Evolutionary conservation across 345 rosid species (phyloP).

Genomic region (Rhizophora apiculata): DNA sequence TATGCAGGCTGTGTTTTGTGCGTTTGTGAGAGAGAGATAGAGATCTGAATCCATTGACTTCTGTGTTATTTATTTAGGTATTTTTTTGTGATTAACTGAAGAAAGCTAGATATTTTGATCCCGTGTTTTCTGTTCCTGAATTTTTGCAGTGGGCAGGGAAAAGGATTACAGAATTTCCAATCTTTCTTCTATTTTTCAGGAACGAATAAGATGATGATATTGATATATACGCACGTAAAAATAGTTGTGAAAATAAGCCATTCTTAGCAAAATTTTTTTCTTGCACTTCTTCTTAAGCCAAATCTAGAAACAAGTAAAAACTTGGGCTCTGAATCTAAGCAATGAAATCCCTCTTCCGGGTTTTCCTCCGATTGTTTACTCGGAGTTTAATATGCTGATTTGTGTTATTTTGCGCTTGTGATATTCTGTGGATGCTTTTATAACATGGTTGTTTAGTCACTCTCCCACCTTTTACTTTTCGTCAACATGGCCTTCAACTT

Average conservation of each 20-base stretch:
- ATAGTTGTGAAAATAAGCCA: background rate
- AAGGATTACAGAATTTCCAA: too few relatives aligned
- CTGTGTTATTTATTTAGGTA: background rate
- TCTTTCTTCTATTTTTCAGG: background rate
- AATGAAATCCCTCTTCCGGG: background rate
- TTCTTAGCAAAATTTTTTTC: background rate
- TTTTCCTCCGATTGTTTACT: constrained; percentile 7
- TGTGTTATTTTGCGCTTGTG: constrained; percentile 13
- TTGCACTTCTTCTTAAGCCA: background rate
- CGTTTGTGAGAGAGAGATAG: too few relatives aligned
- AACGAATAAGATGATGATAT: background rate
- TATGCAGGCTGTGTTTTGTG: background rate
- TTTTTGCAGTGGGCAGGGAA: too few relatives aligned
- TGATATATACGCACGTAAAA: background rate
- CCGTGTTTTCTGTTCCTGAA: background rate
- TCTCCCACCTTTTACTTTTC: background rate
- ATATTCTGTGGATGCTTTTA: constrained; percentile 8
- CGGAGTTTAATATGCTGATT: background rate
- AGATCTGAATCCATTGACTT: constrained; percentile 4
- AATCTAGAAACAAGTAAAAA: background rate
- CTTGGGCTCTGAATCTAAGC: constrained; percentile 1
- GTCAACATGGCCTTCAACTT: background rate
- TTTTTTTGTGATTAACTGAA: background rate
- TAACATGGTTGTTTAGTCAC: background rate
- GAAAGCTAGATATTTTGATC: constrained; percentile 16